These are phyloP conservation scores for Eucalyptus brandiana DNA, from an alignment of 345 rosid species.

Conservation along the genomic window DNA sequence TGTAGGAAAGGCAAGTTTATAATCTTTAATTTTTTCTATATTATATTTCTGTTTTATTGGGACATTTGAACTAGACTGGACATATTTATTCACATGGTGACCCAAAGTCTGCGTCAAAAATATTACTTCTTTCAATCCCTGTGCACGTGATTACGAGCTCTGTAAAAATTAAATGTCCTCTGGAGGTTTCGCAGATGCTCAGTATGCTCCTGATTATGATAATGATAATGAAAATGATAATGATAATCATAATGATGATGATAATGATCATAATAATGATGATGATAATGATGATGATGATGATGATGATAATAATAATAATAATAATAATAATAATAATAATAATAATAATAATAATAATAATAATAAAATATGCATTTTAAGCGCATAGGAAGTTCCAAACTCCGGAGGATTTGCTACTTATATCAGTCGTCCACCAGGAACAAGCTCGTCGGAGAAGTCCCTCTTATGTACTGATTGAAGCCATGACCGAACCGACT, in stretches of 20 bases:
- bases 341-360: background rate
- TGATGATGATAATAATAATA: rapidly evolving
- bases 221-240: no score
- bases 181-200: background rate
- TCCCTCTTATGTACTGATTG: background rate
- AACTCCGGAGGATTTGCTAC: background rate
- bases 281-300: no score
- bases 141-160: background rate
- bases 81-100: background rate
- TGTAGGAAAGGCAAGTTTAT: background rate
- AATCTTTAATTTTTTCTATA: background rate
- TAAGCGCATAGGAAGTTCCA: background rate
- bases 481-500: background rate
- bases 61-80: background rate
- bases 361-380: background rate
- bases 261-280: no score
- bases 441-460: background rate
- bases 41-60: background rate
- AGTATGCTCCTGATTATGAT: background rate
- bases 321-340: no score
- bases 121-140: background rate
- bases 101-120: background rate
- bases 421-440: background rate
- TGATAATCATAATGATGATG: no score
- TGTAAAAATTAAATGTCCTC: background rate